Percentiles rank a stretch among this genome's conserved stretches.
phyloP scores from a whole-genome alignment of 2,329 filamentous ascomycete genomes.

The Scedosporium boydii region DNA sequence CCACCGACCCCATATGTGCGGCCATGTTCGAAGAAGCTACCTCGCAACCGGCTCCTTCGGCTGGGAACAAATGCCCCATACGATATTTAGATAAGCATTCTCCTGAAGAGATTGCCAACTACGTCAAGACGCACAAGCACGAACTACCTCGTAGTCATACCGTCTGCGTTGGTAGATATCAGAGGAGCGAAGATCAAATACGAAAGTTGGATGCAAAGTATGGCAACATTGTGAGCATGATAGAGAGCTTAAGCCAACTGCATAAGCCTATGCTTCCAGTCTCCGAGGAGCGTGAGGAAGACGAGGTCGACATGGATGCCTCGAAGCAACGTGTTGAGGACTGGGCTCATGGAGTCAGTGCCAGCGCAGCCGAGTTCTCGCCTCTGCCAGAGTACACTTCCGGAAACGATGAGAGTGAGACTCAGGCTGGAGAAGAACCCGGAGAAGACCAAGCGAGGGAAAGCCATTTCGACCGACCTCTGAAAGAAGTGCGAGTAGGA shows the following conservation, averaged over 20 bases:
- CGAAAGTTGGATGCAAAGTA: constrained; percentile 90
- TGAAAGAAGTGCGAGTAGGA: constrained; percentile 86
- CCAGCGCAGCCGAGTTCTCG: constrained; percentile 28
- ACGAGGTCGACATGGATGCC: constrained; percentile 33
- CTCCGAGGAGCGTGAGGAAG: constrained; percentile 29
- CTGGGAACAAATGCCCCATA: constrained; percentile 69
- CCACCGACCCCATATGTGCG: constrained; percentile 52
- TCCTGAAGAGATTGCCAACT: constrained; percentile 84
- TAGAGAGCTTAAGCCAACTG: constrained; percentile 76
- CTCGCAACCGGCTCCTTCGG: constrained; percentile 42
- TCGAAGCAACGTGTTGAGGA: constrained; percentile 68
- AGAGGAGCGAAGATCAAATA: constrained; percentile 77
- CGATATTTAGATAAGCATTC: constrained; percentile 87
- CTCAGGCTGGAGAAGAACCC: constrained; percentile 21
- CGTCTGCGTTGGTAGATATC: constrained; percentile 81
- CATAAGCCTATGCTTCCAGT: constrained; percentile 78
- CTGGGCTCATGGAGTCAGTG: constrained; percentile 74
- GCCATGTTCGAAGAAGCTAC: constrained; percentile 52
- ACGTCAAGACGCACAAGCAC: constrained; percentile 92
- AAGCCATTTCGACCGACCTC: constrained; percentile 69
- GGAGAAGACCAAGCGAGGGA: constrained; percentile 49
- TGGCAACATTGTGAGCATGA: constrained; percentile 86
- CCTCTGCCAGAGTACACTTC: constrained; percentile 14
- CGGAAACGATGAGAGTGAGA: constrained; percentile 25
- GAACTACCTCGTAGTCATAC: constrained; percentile 90